Percentiles rank a stretch among this genome's conserved stretches.
These are phyloP conservation scores for Rhynchosporium graminicola DNA, from an alignment of 2,329 filamentous ascomycete genomes.

Conservation along the genomic window DNA sequence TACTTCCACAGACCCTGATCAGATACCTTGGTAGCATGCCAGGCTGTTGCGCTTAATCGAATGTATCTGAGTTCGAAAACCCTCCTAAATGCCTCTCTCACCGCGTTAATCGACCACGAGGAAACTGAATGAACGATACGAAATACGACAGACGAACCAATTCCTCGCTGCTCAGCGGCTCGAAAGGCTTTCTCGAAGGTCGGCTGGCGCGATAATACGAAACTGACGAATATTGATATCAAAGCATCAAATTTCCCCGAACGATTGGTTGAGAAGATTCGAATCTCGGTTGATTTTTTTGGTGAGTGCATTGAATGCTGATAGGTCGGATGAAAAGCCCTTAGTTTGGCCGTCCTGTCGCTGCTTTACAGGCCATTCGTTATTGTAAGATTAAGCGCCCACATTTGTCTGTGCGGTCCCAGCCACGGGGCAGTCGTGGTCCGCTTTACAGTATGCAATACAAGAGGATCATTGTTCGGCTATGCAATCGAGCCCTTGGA, in stretches of 20 bases:
- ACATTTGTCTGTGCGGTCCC: conserved; percentile 29
- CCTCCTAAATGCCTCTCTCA: conserved; percentile 6
- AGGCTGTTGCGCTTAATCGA: conserved; percentile 11
- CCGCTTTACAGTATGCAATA: conserved; percentile 1
- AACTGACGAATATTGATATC: conserved; percentile 29
- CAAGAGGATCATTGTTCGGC: conserved; percentile 21
- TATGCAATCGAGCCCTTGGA: conserved; percentile 24
- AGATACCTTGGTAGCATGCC: conserved; percentile 19
- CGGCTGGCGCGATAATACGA: conserved; percentile 37
- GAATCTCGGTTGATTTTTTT: conserved; percentile 22
- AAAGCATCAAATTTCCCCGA: conserved; percentile 34
- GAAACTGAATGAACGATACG: not conserved
- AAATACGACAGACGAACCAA: not conserved
- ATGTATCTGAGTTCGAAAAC: not conserved
- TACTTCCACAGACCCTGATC: conserved; percentile 3
- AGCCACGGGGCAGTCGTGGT: conserved; percentile 13
- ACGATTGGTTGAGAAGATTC: conserved; percentile 34
- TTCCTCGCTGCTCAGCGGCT: conserved; percentile 42
- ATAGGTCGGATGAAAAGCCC: conserved; percentile 28
- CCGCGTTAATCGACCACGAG: conserved; percentile 11
- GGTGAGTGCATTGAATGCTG: conserved; percentile 16
- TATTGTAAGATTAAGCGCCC: conserved; percentile 28
- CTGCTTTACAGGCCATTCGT: conserved; percentile 25
- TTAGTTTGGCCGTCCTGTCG: conserved; percentile 12
- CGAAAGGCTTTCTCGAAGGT: conserved; percentile 48